Percentiles rank a stretch among this genome's conserved stretches.
phyloP scores from a whole-genome alignment of 306 rosid species.

The Acacia confusa region DNA sequence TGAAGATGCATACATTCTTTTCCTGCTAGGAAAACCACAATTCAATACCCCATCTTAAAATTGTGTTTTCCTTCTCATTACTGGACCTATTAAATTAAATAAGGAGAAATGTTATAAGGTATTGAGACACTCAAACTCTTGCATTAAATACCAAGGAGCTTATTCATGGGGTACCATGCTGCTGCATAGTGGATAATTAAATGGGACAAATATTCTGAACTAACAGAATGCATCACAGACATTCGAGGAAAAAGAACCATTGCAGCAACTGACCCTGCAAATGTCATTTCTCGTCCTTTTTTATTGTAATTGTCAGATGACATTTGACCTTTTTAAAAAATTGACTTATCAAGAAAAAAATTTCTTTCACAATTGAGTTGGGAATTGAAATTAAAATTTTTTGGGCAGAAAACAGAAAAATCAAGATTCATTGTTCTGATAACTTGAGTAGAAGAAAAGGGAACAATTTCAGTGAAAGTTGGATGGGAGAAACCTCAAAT shows the following conservation, averaged over 20 bases:
- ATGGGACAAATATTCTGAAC: not conserved
- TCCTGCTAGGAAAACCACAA: not conserved
- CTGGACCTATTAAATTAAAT: not conserved
- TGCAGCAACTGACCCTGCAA: not conserved
- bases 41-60: not conserved
- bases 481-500: not conserved
- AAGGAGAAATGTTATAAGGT: not conserved
- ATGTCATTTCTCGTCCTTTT: not conserved
- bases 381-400: not conserved
- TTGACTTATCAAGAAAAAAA: not conserved
- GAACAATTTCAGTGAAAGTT: not conserved
- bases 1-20: not conserved
- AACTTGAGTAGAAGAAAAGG: not conserved
- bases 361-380: not conserved
- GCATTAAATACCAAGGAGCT: not conserved
- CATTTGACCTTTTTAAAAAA: not conserved
- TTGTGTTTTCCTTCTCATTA: not conserved
- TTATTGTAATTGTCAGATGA: not conserved
- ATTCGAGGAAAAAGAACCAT: not conserved
- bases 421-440: not conserved
- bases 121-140: not conserved
- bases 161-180: not conserved
- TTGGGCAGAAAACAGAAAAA: not conserved
- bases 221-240: too few species aligned
- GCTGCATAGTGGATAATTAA: not conserved